Evolutionary conservation across 208 protist species (phyloP), one percentile per base, ranked within the genome.

Genomic region (Leishmania tarentolae): DNA sequence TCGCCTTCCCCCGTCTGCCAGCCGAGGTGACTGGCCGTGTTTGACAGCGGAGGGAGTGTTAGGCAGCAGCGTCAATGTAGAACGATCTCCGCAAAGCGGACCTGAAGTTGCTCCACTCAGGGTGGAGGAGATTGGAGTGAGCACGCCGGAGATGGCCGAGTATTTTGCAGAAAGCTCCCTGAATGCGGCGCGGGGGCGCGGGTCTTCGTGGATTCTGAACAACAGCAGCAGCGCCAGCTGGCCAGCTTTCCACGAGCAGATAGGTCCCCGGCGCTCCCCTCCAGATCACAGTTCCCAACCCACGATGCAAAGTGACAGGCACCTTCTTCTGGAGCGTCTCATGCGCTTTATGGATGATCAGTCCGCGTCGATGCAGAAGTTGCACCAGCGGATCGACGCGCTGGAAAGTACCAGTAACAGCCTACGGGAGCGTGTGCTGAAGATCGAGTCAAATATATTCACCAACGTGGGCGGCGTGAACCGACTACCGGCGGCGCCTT

Each of bases 101-200:
- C 40, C 69, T 44, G 76, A 44, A 19, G 72, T 63, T 40, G 61
- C 53, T 2, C 37, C 65, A 24, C 42, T 76, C 28, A 74, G 76
- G 63, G 37, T 83, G 40, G 81, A 83, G 59, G 68, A 77, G 53
- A 56, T 77, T 9, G 85, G 85, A 35, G 85, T 88, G 0, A 88
- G 85, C 78, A 88, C 78, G 15, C 78, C 85, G 17, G 79, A 88
- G 70, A 88, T 88, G 85, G 85, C 85, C 35, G 85, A 88, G 75
- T 88, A 88, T 65, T 86, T 82, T 37, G 78, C 82, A 2, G 81
- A 88, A 35, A 47, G 28, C 63, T 46, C 59, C n/a, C 2, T 31
- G 17, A 65, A 75, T 21, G 72, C 72, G 21, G 44, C 44, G n/a
- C 24, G 40, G 40, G 59, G 28, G 57, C 68, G 44, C 52, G 42